Evolutionary conservation across 2,329 filamentous ascomycete species (phyloP).

Genomic region (Cladosporium oxysporum): DNA sequence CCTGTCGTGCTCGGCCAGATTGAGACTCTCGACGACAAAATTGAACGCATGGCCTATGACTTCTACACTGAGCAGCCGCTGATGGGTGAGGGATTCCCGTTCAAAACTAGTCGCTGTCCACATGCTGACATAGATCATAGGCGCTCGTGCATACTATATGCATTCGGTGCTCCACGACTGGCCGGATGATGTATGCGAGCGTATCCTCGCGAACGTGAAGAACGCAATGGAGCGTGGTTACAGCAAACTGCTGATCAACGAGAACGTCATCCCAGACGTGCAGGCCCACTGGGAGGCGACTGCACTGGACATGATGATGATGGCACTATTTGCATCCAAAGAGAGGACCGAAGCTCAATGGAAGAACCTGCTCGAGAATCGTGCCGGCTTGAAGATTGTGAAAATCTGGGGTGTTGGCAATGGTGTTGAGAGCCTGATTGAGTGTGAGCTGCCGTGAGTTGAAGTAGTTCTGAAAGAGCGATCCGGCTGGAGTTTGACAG

Average conservation of each 20-base stretch:
- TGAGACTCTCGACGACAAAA: conserved; percentile 5
- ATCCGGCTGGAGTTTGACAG: too few species aligned
- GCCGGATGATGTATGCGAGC: conserved; percentile 23
- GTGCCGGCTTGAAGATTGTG: conserved; percentile 6
- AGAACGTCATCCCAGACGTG: conserved; percentile 29
- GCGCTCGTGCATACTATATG: conserved; percentile 29
- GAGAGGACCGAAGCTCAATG: conserved; percentile 47
- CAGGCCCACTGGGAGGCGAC: conserved; percentile 22
- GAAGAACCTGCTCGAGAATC: conserved; percentile 24
- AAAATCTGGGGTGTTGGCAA: conserved; percentile 16
- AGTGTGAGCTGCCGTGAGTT: conserved; percentile 14
- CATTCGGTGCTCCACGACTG: conserved; percentile 33
- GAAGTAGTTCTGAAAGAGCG: too few species aligned
- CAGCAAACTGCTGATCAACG: conserved; percentile 31
- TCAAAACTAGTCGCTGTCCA: too few species aligned
- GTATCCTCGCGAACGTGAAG: conserved; percentile 26
- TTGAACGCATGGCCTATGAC: conserved; percentile 15
- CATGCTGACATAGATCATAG: not conserved
- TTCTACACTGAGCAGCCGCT: conserved; percentile 19
- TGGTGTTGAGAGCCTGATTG: conserved; percentile 15
- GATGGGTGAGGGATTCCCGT: not conserved
- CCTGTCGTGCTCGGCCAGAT: conserved; percentile 14
- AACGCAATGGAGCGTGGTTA: conserved; percentile 30
- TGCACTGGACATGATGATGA: conserved; percentile 46
- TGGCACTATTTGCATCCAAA: conserved; percentile 39